Base-by-base conservation (phyloP, 2,329 filamentous ascomycete species). In the Fusarium solani-melongenae region DNA sequence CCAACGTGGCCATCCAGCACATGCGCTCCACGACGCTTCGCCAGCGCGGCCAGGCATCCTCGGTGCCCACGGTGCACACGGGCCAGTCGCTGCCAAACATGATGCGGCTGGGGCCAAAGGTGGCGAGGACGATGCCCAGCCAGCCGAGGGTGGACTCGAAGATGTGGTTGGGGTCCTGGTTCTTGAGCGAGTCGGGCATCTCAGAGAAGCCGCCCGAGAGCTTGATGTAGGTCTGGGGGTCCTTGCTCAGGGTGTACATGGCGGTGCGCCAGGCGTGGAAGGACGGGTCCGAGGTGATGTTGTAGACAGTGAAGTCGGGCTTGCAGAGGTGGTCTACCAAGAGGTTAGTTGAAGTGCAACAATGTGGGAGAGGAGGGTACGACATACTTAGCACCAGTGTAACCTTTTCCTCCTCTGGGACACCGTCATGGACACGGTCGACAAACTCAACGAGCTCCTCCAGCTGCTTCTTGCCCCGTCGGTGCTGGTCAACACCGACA, bases 41-140 rank as follows among this genome's bases (percentile, higher is more conserved):
- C 95, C 95, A 98, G 76, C 92, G 89, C 38, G 84, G 83, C 94
- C 95, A 98, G 34, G 93, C 91, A 24, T 85, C 82, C 56, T 87
- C 84, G 46, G 86, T 86, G 74, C 81, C 77, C 29, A 94, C 84
- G 71, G 94, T 95, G 83, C 94, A 97, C 1, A 98, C 92, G 3
- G 96, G 95, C 96, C 96, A 98, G 82, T 98, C 95, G 73, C 93
- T 95, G 27, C 92, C 95, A 82, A 96, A 98, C 92, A 98, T 95
- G 79, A 96, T 88, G 72, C 94, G 88, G 24, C 85, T 80, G 0
- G 92, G 84, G 2, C 93, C 91, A 78, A 98, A 98, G 1, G 88
- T 88, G 31, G 91, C 88, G 61, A 97, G 89, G 1, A 95, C 84
- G 61, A 92, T 89, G 69, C 91, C 89, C 3, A 94, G 88, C 92